Evolutionary conservation across 106 monocot genomes (phyloP).

Genomic region (Platanthera zijinensis): DNA sequence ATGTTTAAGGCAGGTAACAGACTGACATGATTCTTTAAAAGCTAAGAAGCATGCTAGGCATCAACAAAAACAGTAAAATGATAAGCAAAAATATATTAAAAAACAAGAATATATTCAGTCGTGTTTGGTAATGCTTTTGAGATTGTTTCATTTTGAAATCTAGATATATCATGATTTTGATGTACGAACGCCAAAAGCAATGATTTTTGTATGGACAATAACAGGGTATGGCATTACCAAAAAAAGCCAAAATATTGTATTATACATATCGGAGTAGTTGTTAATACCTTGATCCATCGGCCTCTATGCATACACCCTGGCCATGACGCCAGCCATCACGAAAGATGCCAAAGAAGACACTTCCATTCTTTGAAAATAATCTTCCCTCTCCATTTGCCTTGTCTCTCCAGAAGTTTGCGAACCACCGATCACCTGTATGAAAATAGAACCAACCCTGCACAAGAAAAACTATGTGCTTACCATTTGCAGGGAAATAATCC

Average conservation of each 20-base stretch:
- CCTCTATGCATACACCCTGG: constrained; percentile 46
- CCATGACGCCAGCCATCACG: constrained; percentile 92
- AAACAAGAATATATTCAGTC: too few species aligned
- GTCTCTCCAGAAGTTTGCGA: constrained; percentile 92
- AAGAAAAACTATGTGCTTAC: neutral
- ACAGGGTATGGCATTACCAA: neutral
- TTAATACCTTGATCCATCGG: constrained; percentile 68
- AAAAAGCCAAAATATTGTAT: neutral
- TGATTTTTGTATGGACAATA: neutral
- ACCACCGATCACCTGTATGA: constrained; percentile 87
- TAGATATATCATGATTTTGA: neutral
- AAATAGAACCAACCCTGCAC: constrained; percentile 97
- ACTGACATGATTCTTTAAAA: neutral
- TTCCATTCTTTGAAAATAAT: constrained; percentile 72
- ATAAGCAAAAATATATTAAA: neutral
- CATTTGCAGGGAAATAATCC: neutral
- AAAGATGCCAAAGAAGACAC: constrained; percentile 72
- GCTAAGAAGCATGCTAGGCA: neutral
- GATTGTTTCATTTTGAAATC: too few species aligned
- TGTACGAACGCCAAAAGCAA: neutral
- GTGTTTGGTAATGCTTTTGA: too few species aligned
- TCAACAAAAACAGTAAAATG: neutral
- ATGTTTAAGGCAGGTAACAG: neutral
- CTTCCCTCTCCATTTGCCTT: constrained; percentile 88
- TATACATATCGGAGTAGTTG: neutral